These are phyloP conservation scores for Naegleria fowleri DNA, from an alignment of 208 protist species.

Conservation along the genomic window DNA sequence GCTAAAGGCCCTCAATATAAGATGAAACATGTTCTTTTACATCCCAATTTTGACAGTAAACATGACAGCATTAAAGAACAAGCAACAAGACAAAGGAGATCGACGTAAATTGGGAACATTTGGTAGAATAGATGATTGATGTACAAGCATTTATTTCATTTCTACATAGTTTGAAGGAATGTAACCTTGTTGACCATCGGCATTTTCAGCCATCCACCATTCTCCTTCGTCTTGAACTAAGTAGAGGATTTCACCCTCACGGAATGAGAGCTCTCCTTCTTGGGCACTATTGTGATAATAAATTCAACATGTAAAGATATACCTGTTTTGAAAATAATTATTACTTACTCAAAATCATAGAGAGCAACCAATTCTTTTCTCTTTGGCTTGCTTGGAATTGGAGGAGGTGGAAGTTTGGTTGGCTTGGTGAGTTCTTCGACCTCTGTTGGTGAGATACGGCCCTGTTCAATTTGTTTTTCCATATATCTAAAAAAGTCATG, in stretches of 20 bases:
- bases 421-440: not conserved
- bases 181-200: not conserved
- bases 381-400: conserved; percentile 14
- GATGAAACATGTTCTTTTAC: too few species aligned
- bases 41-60: too few species aligned
- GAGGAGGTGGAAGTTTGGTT: conserved; percentile 18
- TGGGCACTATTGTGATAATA: not conserved
- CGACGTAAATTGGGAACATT: too few species aligned
- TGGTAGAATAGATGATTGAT: too few species aligned
- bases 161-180: conserved; percentile 7
- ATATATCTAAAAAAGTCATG: not conserved
- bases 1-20: too few species aligned
- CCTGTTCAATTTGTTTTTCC: conserved; percentile 1
- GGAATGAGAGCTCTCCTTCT: not conserved
- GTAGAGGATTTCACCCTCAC: not conserved
- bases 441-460: not conserved
- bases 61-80: too few species aligned
- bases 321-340: too few species aligned
- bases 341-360: not conserved
- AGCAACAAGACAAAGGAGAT: too few species aligned
- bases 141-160: not conserved
- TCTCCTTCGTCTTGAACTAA: not conserved
- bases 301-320: not conserved
- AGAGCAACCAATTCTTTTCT: not conserved
- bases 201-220: conserved; percentile 14